Evolutionary conservation across 345 rosid species (phyloP), one percentile per base, ranked within the genome.

Genomic region (Acer saccharum): DNA sequence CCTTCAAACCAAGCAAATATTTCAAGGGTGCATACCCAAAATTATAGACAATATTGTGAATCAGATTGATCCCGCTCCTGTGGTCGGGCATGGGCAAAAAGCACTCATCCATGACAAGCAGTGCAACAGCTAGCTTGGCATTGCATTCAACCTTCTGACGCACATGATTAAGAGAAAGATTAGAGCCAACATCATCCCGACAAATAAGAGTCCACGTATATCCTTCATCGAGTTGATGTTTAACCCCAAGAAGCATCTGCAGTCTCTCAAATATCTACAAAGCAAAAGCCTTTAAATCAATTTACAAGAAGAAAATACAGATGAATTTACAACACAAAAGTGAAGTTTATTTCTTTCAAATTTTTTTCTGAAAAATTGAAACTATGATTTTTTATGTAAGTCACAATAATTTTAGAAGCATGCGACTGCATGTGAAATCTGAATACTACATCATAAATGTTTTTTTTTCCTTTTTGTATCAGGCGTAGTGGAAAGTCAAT

Each of bases 41-140:
- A 83, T 88, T 96, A 63, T 92, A 95, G 75, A 95, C 92, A 79
- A 95, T 87, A 77, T 95, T 95, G 73, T 86, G 92, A 80, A 95
- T 92, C 80, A 94, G 84, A 87, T 94, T 90, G 72, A 87, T 85
- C 79, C 98, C 99, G 84, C 97, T 95, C 88, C 90, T 88, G 81
- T 88, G 93, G 85, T 95, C 98, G 75, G 83, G 81, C 76, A 88
- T 87, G 67, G 99, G 98, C 84, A 88, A 85, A 84, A 95, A 95
- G 80, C 99, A 95, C 85, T 94, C 99, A 74, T 95, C 96, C 99
- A 95, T 93, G 68, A 95, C 82, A 57, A 84, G 79, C 73, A 92
- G 85, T 23, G 99, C 98, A 86, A 94, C 97, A 66, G 98, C 97
- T 81, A 91, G 82, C 87, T 89, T 90, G 68, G 97, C 90, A 82